Percentiles rank a stretch among this genome's conserved stretches.
Evolutionary conservation across 164 flowering plant species (phyloP).

Genomic region (Annona cherimola): DNA sequence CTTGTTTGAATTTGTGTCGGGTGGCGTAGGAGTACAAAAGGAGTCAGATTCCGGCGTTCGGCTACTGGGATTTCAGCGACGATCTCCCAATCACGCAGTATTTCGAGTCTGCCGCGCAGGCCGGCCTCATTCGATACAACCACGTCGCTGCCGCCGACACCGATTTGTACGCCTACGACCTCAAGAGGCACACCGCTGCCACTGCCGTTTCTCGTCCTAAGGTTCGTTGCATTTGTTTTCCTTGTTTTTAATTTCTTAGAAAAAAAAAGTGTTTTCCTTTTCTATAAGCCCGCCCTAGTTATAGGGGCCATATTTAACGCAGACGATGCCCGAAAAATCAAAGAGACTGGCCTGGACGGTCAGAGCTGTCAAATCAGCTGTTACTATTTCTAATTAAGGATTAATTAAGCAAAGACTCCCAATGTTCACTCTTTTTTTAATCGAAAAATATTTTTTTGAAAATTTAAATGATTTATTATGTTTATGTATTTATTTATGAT

Average conservation of each 20-base stretch:
- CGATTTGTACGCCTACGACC: constrained; percentile 40
- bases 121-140: constrained; percentile 37
- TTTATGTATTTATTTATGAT: too few species aligned
- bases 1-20: neutral
- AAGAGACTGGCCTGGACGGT: too few species aligned
- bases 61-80: constrained; percentile 60
- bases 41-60: constrained; percentile 54
- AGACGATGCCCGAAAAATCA: too few species aligned
- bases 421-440: too few species aligned
- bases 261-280: too few species aligned
- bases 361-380: too few species aligned
- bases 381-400: too few species aligned
- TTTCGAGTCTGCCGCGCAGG: constrained; percentile 62
- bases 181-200: constrained; percentile 34
- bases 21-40: constrained; percentile 25
- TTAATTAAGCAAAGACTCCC: too few species aligned
- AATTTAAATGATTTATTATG: too few species aligned
- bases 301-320: too few species aligned
- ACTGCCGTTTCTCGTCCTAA: constrained; percentile 44
- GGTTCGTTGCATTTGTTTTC: constrained; percentile 24
- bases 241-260: neutral
- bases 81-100: constrained; percentile 63
- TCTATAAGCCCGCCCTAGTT: too few species aligned
- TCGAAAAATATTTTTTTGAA: too few species aligned
- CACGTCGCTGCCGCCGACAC: constrained; percentile 29